Evolutionary conservation across 2,329 filamentous ascomycete species (phyloP), one percentile per base, ranked within the genome.

Genomic region (Ceratocystis destructans): DNA sequence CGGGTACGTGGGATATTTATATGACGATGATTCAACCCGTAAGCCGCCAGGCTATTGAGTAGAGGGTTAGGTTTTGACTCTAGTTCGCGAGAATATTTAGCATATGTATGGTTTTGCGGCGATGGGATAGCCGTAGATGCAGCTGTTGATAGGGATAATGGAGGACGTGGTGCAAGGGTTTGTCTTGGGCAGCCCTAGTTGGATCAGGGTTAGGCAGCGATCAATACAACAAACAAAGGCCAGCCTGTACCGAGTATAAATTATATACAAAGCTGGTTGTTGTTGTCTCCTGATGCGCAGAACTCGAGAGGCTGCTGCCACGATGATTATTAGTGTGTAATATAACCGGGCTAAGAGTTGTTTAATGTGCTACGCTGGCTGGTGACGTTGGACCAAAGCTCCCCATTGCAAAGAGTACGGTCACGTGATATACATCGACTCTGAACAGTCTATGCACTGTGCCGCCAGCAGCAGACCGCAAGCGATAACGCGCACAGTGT

Each of bases 371-470:
- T 53, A 3, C 12, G 17, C 25, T 25, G 22, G 48, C n/a, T 8
- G 55, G 55, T 59, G 55, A 59, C 55, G 28, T 59, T 37, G 17
- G 55, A 37, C 55, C 25, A 59, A 37, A 59, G 55, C 55, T 59
- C 25, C 48, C 48, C 25, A 28, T 53, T 53, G 48, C 17, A 59
- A n/a, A 31, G 31, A 12, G 2, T 2, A 12, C 1, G 3, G n/a
- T 59, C 55, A 59, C 55, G 55, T 59, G 55, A 37, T 6, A 2
- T 5, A 12, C 3, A 6, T 0, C 1, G 2, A 20, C 3, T 10
- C 31, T 31, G 3, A 5, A 59, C 55, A 59, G 55, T 59, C 0
- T 37, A 1, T 12, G 1, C 1, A 59, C 55, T 59, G 55, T 59
- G 55, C 15, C 3, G 8, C 8, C 3, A 3, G 0, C 7, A 7